These are phyloP conservation scores for Papiliotrema flavescens DNA, from an alignment of 1,284 basidiomycete genomes.

Conservation along the genomic window DNA sequence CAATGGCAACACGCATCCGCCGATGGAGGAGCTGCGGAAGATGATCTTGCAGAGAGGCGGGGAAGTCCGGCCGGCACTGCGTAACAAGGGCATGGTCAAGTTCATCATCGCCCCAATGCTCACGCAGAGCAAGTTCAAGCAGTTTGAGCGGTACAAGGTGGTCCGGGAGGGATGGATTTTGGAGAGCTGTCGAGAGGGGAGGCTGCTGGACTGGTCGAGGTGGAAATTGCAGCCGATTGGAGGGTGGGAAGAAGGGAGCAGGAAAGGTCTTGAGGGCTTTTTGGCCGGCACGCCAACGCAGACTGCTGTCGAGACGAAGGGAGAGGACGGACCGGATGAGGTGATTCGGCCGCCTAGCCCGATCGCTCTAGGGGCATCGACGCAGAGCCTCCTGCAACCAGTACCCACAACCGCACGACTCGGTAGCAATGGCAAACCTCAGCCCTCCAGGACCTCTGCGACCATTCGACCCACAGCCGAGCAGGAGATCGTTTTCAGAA, in stretches of 20 bases:
- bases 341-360: conserved; percentile 1
- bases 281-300: conserved; percentile 12
- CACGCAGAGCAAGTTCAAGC: conserved; percentile 80
- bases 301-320: not conserved
- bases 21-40: conserved; percentile 75
- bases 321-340: conserved; percentile 7
- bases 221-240: conserved; percentile 39
- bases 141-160: conserved; percentile 85
- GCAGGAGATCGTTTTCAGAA: not conserved
- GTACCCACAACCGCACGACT: no score
- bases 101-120: conserved; percentile 84
- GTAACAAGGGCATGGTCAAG: conserved; percentile 38
- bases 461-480: not conserved
- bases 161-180: conserved; percentile 83
- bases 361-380: not conserved
- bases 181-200: conserved; percentile 64
- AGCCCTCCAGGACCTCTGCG: no score
- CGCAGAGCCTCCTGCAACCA: not conserved
- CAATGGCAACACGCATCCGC: conserved; percentile 86
- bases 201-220: conserved; percentile 52
- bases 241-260: conserved; percentile 29
- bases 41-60: conserved; percentile 82
- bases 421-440: no score
- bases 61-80: conserved; percentile 60
- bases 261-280: conserved; percentile 38